Percentiles rank a stretch among this genome's conserved stretches.
Conservation (phyloP, 176 grass and related monocot genomes). For the Carex scoparia region DNA sequence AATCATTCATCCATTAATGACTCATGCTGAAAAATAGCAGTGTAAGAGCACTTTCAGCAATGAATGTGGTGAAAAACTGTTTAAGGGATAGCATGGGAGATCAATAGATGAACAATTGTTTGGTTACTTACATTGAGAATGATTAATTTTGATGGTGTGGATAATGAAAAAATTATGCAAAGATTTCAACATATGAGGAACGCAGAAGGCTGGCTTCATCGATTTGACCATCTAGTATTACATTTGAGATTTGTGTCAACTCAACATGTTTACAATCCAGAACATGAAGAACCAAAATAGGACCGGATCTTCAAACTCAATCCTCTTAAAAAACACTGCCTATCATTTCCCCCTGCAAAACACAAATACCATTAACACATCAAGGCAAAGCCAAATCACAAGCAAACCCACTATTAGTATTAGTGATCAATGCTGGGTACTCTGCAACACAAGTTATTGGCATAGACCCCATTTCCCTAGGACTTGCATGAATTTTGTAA, state of each 20-base stretch:
- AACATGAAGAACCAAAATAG: background rate
- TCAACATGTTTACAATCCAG: background rate
- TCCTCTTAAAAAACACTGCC: background rate
- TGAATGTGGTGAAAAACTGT: no score
- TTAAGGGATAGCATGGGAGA: no score
- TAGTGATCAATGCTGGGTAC: background rate
- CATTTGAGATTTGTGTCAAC: background rate
- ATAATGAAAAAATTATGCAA: no score
- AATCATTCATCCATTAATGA: no score
- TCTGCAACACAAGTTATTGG: background rate
- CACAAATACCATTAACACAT: background rate
- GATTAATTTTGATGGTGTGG: no score
- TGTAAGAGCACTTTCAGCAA: no score
- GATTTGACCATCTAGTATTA: background rate
- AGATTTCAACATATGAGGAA: no score
- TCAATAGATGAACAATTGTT: no score
- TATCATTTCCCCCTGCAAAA: constrained; percentile 31
- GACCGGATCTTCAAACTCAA: background rate
- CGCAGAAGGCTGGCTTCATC: no score
- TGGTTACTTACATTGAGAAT: no score
- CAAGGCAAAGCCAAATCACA: background rate
- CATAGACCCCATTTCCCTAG: background rate
- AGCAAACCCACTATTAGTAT: background rate
- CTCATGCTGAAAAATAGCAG: no score
- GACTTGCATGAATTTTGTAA: background rate